Evolutionary conservation across 2,329 filamentous ascomycete genomes (phyloP).

Genomic region (Ambrosiella xylebori): DNA sequence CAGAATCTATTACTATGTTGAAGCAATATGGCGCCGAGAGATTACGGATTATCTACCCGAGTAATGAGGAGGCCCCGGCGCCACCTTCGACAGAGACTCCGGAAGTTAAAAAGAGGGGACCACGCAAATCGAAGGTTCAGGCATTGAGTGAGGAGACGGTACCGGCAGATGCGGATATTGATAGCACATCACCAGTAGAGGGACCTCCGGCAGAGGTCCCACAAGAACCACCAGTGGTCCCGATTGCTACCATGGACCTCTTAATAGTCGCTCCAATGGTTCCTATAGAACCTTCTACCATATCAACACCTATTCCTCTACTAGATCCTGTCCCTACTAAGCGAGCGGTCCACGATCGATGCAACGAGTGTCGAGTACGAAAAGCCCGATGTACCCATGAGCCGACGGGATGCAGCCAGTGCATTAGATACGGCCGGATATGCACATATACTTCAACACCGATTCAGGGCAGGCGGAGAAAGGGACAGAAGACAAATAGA

Average conservation of each 20-base stretch:
- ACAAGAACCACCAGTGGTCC: not conserved
- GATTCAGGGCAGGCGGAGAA: not conserved
- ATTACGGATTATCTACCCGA: constrained; percentile 38
- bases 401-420: constrained; percentile 25
- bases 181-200: not conserved
- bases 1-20: constrained; percentile 38
- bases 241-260: not conserved
- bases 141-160: constrained; percentile 4
- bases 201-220: not conserved
- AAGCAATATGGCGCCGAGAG: constrained; percentile 39
- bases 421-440: constrained; percentile 17
- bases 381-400: constrained; percentile 27
- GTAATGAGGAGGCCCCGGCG: not conserved
- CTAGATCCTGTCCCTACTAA: not conserved
- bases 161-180: not conserved
- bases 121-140: constrained; percentile 11
- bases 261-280: not conserved
- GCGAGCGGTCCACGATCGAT: not conserved
- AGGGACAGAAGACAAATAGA: not conserved
- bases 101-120: constrained; percentile 10
- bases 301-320: not conserved
- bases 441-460: constrained; percentile 23
- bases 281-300: not conserved
- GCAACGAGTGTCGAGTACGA: constrained; percentile 20
- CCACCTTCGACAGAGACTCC: not conserved